Base-by-base conservation (phyloP, 345 rosid species). In the Pistacia atlantica region DNA sequence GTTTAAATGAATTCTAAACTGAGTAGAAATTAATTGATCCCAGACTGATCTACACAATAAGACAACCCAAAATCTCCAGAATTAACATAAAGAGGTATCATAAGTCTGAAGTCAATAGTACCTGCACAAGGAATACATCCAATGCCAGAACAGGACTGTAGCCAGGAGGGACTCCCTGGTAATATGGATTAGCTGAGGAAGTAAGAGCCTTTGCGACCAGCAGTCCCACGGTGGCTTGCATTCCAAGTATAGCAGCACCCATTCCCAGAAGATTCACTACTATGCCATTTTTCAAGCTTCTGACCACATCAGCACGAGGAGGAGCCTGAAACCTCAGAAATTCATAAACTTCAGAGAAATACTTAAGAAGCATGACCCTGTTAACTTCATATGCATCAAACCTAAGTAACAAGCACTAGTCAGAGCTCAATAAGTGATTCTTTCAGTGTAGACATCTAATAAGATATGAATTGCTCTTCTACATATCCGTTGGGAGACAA, bases 121-220 rank as follows among this genome's bases (percentile, higher is more conserved):
- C 99, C 99, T 94, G 99, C 81, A 96, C 99, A 67, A 96, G 83
- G 89, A 93, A 96, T 37, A 96, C 97, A 75, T 96, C 99, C 78
- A 94, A 84, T 16, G 99, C 97, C 46, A 96, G 93, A 69, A 94
- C 97, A 0, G 99, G 98, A 46, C 87, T 85, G 71, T 83, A 87
- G 60, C 97, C 98, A 6, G 97, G 97, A 38, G 98, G 67, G 38
- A 93, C 83, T 71, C 95, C 94, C 79, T 94, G 99, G 84, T 87
- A 89, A 75, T 86, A 92, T 65, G 98, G 98, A 83, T 84, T 93
- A 11, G 94, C 91, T 6, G 98, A 86, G 54, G 99, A 83, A 75
- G 99, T 94, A 73, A 94, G 89, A 77, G 98, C 97, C 86, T 92
- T 94, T n/a, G 98, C 97, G 28, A 92, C 96, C 79, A 94, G 78